These are phyloP conservation scores for Lactarius indigo DNA, from an alignment of 768 basidiomycete genomes.

Conservation along the genomic window DNA sequence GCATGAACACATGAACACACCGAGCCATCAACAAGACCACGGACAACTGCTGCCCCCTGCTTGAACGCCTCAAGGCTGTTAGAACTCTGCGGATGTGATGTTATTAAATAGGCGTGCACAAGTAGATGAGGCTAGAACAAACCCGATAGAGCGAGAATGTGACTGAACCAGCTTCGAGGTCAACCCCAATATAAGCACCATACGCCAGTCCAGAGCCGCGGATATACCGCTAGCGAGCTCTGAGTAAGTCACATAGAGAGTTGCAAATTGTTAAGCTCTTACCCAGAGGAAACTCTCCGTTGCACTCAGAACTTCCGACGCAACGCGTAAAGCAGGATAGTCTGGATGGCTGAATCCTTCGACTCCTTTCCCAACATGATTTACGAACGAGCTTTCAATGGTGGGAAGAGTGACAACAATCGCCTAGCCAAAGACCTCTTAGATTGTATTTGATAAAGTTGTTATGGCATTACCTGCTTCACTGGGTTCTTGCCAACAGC, in stretches of 20 bases:
- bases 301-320: conserved; percentile 84
- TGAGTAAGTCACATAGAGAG: background rate
- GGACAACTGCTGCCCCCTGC: conserved; percentile 74
- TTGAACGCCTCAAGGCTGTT: conserved; percentile 75
- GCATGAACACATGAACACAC: conserved; percentile 51
- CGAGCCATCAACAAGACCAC: conserved; percentile 75
- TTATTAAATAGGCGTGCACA: background rate
- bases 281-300: conserved; percentile 96
- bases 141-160: conserved; percentile 79
- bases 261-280: conserved; percentile 15
- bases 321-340: conserved; percentile 80
- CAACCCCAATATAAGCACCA: conserved; percentile 72
- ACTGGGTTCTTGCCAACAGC: conserved; percentile 68
- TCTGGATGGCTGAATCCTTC: conserved; percentile 79
- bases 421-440: conserved; percentile 47
- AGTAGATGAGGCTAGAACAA: conserved; percentile 29
- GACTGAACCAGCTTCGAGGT: conserved; percentile 74
- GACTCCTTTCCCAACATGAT: conserved; percentile 74
- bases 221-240: conserved; percentile 61
- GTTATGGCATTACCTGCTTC: conserved; percentile 52
- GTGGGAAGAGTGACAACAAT: conserved; percentile 86
- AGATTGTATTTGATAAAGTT: conserved; percentile 4
- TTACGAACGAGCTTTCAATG: conserved; percentile 89
- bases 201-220: conserved; percentile 95
- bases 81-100: conserved; percentile 55